Evolutionary conservation across 495 filamentous ascomycete species (phyloP).

Genomic region (Penicillium roqueforti): DNA sequence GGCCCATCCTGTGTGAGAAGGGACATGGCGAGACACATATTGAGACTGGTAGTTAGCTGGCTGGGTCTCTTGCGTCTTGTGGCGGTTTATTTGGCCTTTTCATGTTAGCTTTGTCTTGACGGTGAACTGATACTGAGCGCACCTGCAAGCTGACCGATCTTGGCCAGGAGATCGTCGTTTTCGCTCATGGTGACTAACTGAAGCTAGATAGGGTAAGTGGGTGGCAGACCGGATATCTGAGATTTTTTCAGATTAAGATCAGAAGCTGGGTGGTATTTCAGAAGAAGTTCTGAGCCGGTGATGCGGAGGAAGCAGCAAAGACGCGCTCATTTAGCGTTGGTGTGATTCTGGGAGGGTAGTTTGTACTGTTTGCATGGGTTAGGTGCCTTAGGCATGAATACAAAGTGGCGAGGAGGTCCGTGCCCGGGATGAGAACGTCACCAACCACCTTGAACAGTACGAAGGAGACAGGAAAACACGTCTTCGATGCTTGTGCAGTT

Average conservation of each 20-base stretch:
- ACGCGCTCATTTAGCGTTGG: slow-evolving; percentile 2
- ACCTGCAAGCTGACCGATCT: slow-evolving; percentile 75
- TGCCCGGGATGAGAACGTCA: not conserved
- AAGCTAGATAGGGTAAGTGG: slow-evolving; percentile 7
- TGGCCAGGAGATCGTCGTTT: slow-evolving; percentile 68
- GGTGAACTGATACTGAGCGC: slow-evolving; percentile 15
- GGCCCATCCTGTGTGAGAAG: slow-evolving; percentile 46
- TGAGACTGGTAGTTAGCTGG: slow-evolving; percentile 23
- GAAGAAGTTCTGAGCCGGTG: not conserved
- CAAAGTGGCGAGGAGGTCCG: not conserved
- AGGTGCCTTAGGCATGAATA: not conserved
- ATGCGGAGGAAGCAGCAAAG: slow-evolving; percentile 5
- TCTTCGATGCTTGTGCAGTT: not conserved
- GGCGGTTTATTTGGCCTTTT: slow-evolving; percentile 76
- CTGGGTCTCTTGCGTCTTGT: slow-evolving; percentile 59
- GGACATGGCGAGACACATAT: slow-evolving; percentile 37
- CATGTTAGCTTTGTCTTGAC: slow-evolving; percentile 27
- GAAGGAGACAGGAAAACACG: not conserved
- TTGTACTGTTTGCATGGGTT: not conserved
- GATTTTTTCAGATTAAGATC: not conserved
- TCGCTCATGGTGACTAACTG: slow-evolving; percentile 55
- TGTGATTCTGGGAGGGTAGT: not conserved
- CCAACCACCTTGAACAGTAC: not conserved
- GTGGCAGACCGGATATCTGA: not conserved
- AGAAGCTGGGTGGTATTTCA: not conserved